phyloP scores from a whole-genome alignment of 495 filamentous ascomycete species.

The Cercophora samala region DNA sequence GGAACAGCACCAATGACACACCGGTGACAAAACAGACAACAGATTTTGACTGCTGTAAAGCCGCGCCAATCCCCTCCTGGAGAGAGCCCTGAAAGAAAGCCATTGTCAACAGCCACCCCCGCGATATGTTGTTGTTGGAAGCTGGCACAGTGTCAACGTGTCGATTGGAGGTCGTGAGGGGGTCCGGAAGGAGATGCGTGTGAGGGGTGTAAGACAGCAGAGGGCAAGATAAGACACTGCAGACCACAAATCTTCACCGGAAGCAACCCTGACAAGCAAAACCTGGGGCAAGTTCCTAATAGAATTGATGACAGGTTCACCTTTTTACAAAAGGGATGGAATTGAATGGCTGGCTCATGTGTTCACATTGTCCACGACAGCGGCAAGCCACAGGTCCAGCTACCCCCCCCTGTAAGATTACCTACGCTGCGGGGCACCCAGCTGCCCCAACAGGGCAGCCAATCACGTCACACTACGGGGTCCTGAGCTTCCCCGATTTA shows the following conservation, averaged over 20 bases:
- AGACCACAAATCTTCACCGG: neutral
- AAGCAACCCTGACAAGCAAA: neutral
- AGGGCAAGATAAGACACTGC: neutral
- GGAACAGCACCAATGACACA: conserved; percentile 16
- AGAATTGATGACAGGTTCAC: neutral
- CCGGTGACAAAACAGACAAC: conserved; percentile 52
- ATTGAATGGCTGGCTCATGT: neutral
- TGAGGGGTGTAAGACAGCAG: neutral
- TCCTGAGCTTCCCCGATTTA: neutral
- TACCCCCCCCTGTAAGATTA: neutral
- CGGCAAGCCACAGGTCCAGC: neutral
- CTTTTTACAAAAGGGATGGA: neutral
- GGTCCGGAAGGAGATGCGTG: no score
- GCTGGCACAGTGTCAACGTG: neutral
- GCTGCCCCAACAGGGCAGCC: neutral
- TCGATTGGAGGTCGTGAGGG: conserved; percentile 5
- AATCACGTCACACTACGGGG: neutral
- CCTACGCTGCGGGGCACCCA: neutral
- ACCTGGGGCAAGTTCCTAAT: neutral
- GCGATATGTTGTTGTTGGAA: neutral
- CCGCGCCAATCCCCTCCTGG: conserved; percentile 71
- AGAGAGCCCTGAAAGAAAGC: conserved; percentile 73
- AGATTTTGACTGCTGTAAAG: conserved; percentile 57
- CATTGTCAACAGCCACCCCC: conserved; percentile 40
- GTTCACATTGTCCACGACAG: neutral